phyloP scores from a whole-genome alignment of 768 basidiomycete genomes.

The Mycena leptocephala region DNA sequence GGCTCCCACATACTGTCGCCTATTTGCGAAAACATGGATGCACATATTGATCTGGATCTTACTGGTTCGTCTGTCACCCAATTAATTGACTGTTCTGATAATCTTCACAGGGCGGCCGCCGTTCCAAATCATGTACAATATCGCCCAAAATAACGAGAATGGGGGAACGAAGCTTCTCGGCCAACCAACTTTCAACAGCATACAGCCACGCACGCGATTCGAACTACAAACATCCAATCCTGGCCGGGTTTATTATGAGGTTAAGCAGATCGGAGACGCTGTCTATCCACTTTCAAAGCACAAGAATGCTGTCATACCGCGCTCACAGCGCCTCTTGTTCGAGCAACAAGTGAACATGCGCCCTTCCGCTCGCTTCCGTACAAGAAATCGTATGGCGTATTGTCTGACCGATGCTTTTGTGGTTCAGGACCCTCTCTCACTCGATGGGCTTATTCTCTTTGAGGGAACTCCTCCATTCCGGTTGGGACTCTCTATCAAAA shows the following conservation, averaged over 20 bases:
- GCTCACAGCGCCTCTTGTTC: slow-evolving; percentile 79
- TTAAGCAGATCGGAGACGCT: slow-evolving; percentile 90
- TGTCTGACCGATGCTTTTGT: slow-evolving; percentile 82
- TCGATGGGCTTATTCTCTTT: slow-evolving; percentile 78
- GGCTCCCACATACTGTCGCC: slow-evolving; percentile 83
- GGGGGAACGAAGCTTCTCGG: slow-evolving; percentile 82
- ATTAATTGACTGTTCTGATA: neutral
- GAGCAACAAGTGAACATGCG: slow-evolving; percentile 90
- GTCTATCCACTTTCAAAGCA: slow-evolving; percentile 86
- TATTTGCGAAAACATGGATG: slow-evolving; percentile 87
- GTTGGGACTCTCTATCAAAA: slow-evolving; percentile 82
- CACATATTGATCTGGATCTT: slow-evolving; percentile 89
- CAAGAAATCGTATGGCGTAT: slow-evolving; percentile 75
- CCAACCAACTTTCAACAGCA: slow-evolving; percentile 88
- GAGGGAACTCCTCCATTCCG: slow-evolving; percentile 92
- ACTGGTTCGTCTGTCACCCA: slow-evolving; percentile 58
- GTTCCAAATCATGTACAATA: slow-evolving; percentile 94
- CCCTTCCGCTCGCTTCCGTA: slow-evolving; percentile 87
- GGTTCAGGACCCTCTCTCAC: slow-evolving; percentile 65
- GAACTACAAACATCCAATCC: slow-evolving; percentile 85
- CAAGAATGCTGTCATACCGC: slow-evolving; percentile 75
- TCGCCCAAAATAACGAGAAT: slow-evolving; percentile 77
- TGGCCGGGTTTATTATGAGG: slow-evolving; percentile 91
- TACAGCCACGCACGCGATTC: slow-evolving; percentile 85
- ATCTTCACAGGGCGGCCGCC: slow-evolving; percentile 81